Conservation (phyloP, 176 grass and related monocot species). For the Rhynchospora tenuis region DNA sequence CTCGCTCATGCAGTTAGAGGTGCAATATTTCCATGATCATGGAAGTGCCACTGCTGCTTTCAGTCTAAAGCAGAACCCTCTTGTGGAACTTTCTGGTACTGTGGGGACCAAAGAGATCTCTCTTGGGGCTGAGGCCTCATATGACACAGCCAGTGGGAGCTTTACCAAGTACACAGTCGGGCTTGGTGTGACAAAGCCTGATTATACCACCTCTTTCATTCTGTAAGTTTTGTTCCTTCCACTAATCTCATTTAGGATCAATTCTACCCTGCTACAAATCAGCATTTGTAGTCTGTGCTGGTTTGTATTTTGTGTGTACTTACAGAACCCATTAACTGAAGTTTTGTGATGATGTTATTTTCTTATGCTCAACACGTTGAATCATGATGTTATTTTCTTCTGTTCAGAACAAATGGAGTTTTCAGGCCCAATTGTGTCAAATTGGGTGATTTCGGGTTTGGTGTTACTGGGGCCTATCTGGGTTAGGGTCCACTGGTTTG, state of each 20-base stretch:
- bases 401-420: background rate
- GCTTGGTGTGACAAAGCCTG: constrained; percentile 67
- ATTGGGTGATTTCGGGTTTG: background rate
- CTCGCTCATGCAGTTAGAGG: constrained; percentile 53
- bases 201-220: constrained; percentile 61
- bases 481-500: background rate
- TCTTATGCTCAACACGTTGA: background rate
- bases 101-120: constrained; percentile 56
- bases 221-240: constrained; percentile 51
- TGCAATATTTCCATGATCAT: constrained; percentile 88
- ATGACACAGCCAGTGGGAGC: constrained; percentile 65
- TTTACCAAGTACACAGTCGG: constrained; percentile 82
- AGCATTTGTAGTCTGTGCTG: background rate
- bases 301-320: background rate
- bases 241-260: constrained; percentile 5
- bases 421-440: background rate
- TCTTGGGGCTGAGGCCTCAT: constrained; percentile 75
- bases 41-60: constrained; percentile 52
- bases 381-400: background rate
- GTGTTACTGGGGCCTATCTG: background rate
- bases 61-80: constrained; percentile 61
- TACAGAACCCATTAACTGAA: background rate
- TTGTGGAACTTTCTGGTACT: constrained; percentile 71
- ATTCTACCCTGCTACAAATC: background rate
- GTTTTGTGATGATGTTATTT: background rate